Evolutionary conservation across 2,329 filamentous ascomycete genomes (phyloP), one percentile per base, ranked within the genome.

Genomic region (Phaeosphaeriaceae sp.): DNA sequence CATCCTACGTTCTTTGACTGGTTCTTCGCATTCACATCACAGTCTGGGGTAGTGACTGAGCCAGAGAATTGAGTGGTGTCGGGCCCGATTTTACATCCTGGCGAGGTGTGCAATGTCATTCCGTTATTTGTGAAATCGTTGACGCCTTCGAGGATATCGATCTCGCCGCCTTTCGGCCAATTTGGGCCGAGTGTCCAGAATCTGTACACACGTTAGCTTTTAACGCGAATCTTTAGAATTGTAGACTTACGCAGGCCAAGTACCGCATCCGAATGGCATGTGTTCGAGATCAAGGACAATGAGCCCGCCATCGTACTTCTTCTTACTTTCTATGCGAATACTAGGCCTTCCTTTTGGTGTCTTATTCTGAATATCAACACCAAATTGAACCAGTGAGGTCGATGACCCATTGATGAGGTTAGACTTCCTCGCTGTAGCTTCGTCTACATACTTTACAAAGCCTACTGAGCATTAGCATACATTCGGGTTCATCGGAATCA

Each of bases 211-310:
- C 48, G 42, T 64, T 28, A 66, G 54, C 34, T n/a, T 30, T 16
- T 11, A 34, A 13, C 35, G n/a, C 30, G 2, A 23, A 3, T 3
- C 12, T n/a, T 6, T 7, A 23, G 16, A 16, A 12, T 9, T 9
- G 1, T 36, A 39, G 32, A 61, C 65, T 42, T 59, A 68, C 58
- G 80, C 79, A 26, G 79, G 79, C 80, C 81, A 83, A 11, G 76
- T 75, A 16, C 80, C 80, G 52, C 76, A 81, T 26, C 76, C 77
- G 8, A 72, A 74, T 1, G 81, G 81, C 69, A 82, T 80, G 52
- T 83, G 80, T 20, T 71, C 72, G 42, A 83, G 71, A 58, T 83
- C 79, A 23, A 76, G 60, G 3, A 80, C 73, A 29, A 83, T 68
- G n/a, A 81, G 66, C 17, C 79, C 79, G 20, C 68, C 62, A 50